phyloP scores from a whole-genome alignment of 495 filamentous ascomycete species.

The Paragyromitra xinjiangensis region DNA sequence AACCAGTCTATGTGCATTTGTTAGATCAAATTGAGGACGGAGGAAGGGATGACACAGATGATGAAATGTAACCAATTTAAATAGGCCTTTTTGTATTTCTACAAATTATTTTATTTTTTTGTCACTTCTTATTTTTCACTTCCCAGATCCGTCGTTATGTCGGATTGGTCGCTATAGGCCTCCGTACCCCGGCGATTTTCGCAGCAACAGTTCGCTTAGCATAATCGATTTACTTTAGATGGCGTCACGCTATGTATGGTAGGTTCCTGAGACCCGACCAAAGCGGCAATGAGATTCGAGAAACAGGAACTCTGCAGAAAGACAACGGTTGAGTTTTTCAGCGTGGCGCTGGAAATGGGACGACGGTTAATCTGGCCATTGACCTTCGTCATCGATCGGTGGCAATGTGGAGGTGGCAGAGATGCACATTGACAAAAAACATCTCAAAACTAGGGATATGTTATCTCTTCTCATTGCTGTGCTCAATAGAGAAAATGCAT shows the following conservation, averaged over 20 bases:
- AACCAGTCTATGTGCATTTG: too few relatives aligned
- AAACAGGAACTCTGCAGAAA: background rate
- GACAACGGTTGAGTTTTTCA: background rate
- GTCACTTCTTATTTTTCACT: too few relatives aligned
- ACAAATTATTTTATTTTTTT: too few relatives aligned
- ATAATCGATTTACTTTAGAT: conserved; percentile 14
- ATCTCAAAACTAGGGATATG: too few relatives aligned
- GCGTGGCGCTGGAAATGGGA: background rate
- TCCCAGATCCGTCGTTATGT: too few relatives aligned
- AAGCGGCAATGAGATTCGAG: background rate
- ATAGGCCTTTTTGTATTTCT: too few relatives aligned
- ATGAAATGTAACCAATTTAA: too few relatives aligned
- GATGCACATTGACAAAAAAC: too few relatives aligned
- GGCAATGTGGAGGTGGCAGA: too few relatives aligned
- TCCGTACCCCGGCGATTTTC: conserved; percentile 32
- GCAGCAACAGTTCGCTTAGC: conserved; percentile 7
- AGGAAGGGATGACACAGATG: too few relatives aligned
- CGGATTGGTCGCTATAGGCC: too few relatives aligned
- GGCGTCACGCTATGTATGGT: conserved; percentile 14
- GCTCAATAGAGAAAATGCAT: background rate
- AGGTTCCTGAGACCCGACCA: background rate
- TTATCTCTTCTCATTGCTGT: background rate
- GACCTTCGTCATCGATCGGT: background rate
- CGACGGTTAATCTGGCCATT: background rate
- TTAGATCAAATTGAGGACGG: too few relatives aligned